phyloP scores from a whole-genome alignment of 805 yeast species.

The Ogataea parapolymorpha region DNA sequence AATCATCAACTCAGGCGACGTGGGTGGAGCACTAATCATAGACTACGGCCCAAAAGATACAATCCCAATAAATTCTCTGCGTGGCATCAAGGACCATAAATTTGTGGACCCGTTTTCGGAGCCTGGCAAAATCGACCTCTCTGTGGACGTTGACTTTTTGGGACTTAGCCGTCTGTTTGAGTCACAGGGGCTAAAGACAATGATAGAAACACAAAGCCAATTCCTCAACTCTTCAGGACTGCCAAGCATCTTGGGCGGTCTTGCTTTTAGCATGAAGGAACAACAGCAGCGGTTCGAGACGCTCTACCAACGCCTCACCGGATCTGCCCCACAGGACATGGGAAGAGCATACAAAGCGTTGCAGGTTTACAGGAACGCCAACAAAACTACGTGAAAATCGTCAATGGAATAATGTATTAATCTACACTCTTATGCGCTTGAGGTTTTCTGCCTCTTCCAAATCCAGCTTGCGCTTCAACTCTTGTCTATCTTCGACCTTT shows the following conservation, averaged over 20 bases:
- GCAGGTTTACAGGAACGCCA: conserved; percentile 1
- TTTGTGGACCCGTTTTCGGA: conserved; percentile 70
- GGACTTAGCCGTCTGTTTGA: conserved; percentile 44
- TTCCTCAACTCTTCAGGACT: conserved; percentile 77
- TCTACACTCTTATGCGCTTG: conserved; percentile 10
- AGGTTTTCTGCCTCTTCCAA: conserved; percentile 5
- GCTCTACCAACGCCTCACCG: conserved; percentile 62
- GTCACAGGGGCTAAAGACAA: conserved; percentile 21
- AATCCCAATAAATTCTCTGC: conserved; percentile 65
- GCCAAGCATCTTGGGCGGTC: conserved; percentile 63
- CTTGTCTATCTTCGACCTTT: conserved; percentile 1
- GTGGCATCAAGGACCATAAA: conserved; percentile 71
- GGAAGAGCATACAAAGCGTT: conserved; percentile 74
- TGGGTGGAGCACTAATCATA: conserved; percentile 68
- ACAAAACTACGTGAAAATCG: background rate
- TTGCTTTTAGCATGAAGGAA: conserved; percentile 40
- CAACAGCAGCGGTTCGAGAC: conserved; percentile 50
- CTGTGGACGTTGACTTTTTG: conserved; percentile 79
- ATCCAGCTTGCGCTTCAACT: conserved; percentile 4
- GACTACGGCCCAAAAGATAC: conserved; percentile 68
- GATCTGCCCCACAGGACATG: conserved; percentile 60
- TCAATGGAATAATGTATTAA: background rate
- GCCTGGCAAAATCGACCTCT: conserved; percentile 79
- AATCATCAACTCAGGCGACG: conserved; percentile 28
- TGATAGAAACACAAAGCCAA: conserved; percentile 60